Evolutionary conservation across 2,329 filamentous ascomycete species (phyloP).

Genomic region (Fusarium poae): DNA sequence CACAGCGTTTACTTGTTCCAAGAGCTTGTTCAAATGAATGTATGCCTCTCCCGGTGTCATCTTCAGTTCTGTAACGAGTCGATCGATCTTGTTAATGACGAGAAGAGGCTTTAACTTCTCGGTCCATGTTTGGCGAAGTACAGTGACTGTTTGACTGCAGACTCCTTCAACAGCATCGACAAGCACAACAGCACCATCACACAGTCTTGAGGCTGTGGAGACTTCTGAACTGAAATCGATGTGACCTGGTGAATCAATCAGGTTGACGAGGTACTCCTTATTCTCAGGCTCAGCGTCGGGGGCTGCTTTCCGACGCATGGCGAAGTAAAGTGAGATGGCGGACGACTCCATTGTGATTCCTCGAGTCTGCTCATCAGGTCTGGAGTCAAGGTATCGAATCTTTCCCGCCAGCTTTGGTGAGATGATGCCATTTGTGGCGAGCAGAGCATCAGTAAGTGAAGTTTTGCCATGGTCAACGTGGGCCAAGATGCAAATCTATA

Average conservation of each 20-base stretch:
- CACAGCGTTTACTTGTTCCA: constrained; percentile 97
- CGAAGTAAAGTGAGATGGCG: constrained; percentile 96
- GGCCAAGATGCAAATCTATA: constrained; percentile 90
- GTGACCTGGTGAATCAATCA: constrained; percentile 97
- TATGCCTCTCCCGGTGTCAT: constrained; percentile 94
- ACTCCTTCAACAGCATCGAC: constrained; percentile 98
- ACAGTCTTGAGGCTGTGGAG: constrained; percentile 92
- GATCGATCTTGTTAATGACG: constrained; percentile 98
- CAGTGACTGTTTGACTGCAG: constrained; percentile 98
- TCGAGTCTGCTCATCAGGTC: constrained; percentile 93
- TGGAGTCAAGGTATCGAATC: constrained; percentile 96
- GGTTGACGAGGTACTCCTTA: constrained; percentile 94
- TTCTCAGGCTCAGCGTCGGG: constrained; percentile 77
- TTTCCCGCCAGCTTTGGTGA: constrained; percentile 97
- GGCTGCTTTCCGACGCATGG: constrained; percentile 81
- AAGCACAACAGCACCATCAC: constrained; percentile 92
- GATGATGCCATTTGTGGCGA: constrained; percentile 99
- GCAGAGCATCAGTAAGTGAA: constrained; percentile 92
- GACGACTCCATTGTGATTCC: constrained; percentile 99
- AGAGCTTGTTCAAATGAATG: constrained; percentile 85
- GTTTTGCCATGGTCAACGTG: constrained; percentile 99
- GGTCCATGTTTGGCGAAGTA: constrained; percentile 92
- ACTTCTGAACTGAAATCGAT: constrained; percentile 99
- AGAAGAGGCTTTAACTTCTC: constrained; percentile 95
- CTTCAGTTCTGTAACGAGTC: constrained; percentile 91